Base-by-base conservation (phyloP, 2,329 filamentous ascomycete genomes). In the Paracorniculantispora psalliotae region DNA sequence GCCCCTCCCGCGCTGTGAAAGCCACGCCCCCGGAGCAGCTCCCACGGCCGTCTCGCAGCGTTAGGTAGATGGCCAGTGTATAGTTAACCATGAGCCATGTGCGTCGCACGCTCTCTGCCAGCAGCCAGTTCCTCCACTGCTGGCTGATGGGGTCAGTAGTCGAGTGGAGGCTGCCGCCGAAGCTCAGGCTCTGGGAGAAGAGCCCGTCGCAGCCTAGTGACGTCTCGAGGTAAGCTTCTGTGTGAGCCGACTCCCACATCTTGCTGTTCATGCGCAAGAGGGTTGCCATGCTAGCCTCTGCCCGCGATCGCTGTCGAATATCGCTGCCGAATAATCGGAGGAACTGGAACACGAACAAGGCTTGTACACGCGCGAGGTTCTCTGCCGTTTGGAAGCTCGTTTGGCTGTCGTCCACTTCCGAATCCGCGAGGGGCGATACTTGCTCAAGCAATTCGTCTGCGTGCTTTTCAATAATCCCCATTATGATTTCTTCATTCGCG, bases 51-150 rank as follows among this genome's bases (percentile, higher is more conserved):
- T 62, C 62, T 23, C 64, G 62, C 12, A 67, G 41, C 17, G 60
- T 61, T 2, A 57, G 19, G 53, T 66, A 66, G 21, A 63, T 58
- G 33, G 61, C 53, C 25, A 62, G 47, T 4, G 63, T 60, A 43
- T 64, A 63, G 3, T 56, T 60, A 21, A 56, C 60, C 17, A 66
- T 37, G 48, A 67, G 50, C 61, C 67, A 69, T 4, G 63, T 65
- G 8, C 68, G 66, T 25, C 68, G 65, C 23, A 68, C 60, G 25
- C 64, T 68, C 60, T 70, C 68, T 8, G 64, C 60, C 10, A 70
- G 61, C 21, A 70, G 61, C 67, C 67, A 70, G 30, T 62, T 61
- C 37, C 64, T 60, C 67, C 67, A 68, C 64, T 65, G 67, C 8
- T 63, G 41, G 10, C 63, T 67, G 19, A 58, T 50, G 10, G 63